These are phyloP conservation scores for Entonaema liquescens DNA, from an alignment of 495 filamentous ascomycete genomes.

Conservation along the genomic window DNA sequence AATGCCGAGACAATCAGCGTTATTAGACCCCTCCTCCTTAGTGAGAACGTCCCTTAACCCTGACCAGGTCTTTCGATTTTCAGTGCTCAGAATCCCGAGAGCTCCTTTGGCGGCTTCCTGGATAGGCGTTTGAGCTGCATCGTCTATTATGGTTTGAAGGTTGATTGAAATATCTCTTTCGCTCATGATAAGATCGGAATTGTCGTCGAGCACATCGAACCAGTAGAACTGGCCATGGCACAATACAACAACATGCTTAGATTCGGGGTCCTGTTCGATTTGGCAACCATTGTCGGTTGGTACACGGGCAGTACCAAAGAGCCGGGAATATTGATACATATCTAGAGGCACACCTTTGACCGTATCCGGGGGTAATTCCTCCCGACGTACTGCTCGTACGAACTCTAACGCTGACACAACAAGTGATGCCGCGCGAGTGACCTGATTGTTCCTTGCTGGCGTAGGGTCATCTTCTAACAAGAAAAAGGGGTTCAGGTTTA, in stretches of 20 bases:
- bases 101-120: slow-evolving; percentile 95
- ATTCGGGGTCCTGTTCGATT: slow-evolving; percentile 88
- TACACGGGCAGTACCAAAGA: slow-evolving; percentile 94
- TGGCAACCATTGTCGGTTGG: slow-evolving; percentile 96
- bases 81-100: slow-evolving; percentile 91
- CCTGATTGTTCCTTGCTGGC: slow-evolving; percentile 93
- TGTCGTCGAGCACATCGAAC: slow-evolving; percentile 97
- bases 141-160: slow-evolving; percentile 88
- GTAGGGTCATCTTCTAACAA: slow-evolving; percentile 97
- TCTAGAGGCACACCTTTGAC: slow-evolving; percentile 82
- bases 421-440: slow-evolving; percentile 91
- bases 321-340: slow-evolving; percentile 97
- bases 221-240: slow-evolving; percentile 98
- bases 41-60: slow-evolving; percentile 88
- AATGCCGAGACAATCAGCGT: slow-evolving; percentile 91
- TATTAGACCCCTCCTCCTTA: slow-evolving; percentile 86
- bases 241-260: slow-evolving; percentile 92
- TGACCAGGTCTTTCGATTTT: slow-evolving; percentile 97
- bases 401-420: slow-evolving; percentile 91
- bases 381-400: slow-evolving; percentile 89
- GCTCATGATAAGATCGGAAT: slow-evolving; percentile 94
- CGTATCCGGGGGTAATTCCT: slow-evolving; percentile 92
- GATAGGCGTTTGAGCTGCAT: slow-evolving; percentile 87
- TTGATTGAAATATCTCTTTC: slow-evolving; percentile 95
- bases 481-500: slow-evolving; percentile 98